phyloP scores from a whole-genome alignment of 192 early-diverging fungal genomes.

The Thamnidium elegans region DNA sequence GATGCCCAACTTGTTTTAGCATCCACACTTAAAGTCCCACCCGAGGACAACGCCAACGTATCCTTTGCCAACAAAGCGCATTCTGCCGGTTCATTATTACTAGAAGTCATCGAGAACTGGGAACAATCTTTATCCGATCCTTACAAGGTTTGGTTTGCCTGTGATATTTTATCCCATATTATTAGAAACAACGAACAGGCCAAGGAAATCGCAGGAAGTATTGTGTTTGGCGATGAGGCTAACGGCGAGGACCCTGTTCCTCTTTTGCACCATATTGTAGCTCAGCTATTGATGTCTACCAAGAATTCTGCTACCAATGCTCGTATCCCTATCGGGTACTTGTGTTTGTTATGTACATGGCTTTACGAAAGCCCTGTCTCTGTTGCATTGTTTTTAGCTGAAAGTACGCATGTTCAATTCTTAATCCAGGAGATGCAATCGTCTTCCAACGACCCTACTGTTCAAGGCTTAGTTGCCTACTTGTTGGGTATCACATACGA shows the following conservation, averaged over 20 bases:
- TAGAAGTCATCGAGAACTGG: slow-evolving; percentile 79
- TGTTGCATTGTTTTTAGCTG: slow-evolving; percentile 81
- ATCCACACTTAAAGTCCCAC: slow-evolving; percentile 79
- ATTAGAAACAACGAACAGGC: slow-evolving; percentile 68
- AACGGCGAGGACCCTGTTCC: slow-evolving; percentile 79
- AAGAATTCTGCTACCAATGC: slow-evolving; percentile 58
- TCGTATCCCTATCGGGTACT: slow-evolving; percentile 72
- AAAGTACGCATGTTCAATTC: slow-evolving; percentile 88
- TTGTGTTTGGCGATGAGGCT: slow-evolving; percentile 72
- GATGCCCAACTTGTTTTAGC: slow-evolving; percentile 88
- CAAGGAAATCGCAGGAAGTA: slow-evolving; percentile 74
- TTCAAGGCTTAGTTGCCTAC: slow-evolving; percentile 90
- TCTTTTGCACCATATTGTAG: slow-evolving; percentile 86
- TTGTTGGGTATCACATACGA: slow-evolving; percentile 83
- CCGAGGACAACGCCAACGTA: slow-evolving; percentile 66
- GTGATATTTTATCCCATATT: slow-evolving; percentile 77
- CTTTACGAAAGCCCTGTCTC: slow-evolving; percentile 76
- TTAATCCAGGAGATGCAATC: slow-evolving; percentile 90
- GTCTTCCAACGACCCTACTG: slow-evolving; percentile 77
- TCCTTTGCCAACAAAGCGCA: slow-evolving; percentile 60
- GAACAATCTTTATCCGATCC: slow-evolving; percentile 69
- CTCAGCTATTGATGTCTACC: slow-evolving; percentile 65
- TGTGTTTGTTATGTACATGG: slow-evolving; percentile 84
- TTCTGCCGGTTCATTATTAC: slow-evolving; percentile 86
- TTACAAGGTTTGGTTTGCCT: slow-evolving; percentile 88